Base-by-base conservation (phyloP, 2,329 filamentous ascomycete genomes). In the Trichothecium roseum region DNA sequence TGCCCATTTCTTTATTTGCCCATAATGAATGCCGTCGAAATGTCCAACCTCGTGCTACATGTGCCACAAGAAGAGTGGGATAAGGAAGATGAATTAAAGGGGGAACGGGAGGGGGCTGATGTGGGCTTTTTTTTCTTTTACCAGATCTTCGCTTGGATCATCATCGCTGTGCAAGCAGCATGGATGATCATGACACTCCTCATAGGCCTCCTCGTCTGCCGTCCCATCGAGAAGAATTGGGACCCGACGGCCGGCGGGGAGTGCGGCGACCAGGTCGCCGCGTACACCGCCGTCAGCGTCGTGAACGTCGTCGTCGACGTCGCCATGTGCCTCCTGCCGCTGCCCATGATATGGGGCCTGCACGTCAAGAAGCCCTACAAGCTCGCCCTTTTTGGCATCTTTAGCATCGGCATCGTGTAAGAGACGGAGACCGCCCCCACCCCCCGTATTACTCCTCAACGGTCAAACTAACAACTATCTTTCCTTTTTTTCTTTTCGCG, bases 261-360 rank as follows among this genome's bases (percentile, higher is more conserved):
- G 4, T 64, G 60, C 34, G 57, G 57, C 16, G 50, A 59, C 39
- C 50, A 59, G 30, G 51, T 55, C 27, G 51, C 53, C 6, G 53
- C 53, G 14, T 62, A 57, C 36, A 57, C 60, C 26, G 57, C 54
- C 20, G 57, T 59, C 35, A 57, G 57, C 14, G 52, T 55, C 4
- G 54, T 62, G 41, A 63, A 62, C 39, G 56, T 62, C 33, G 41
- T 57, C 13, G 53, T 56, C 13, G 60, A 64, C 39, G 40, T 60
- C 8, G 42, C 54, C 30, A 60, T 64, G 38, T 47, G 62, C 32
- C 28, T 56, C 15, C 47, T 64, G 16, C 59, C 60, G 12, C 42
- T 64, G 4, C 53, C 52, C n/a, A 57, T 53, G 31, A 51, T 64
- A 10, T 55, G 54, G 43, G 47, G 45, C 18, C 45, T 63, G 29